Evolutionary conservation across 108 stramenopile genomes (phyloP).

Genomic region (Phaeodactylum tricornutum): DNA sequence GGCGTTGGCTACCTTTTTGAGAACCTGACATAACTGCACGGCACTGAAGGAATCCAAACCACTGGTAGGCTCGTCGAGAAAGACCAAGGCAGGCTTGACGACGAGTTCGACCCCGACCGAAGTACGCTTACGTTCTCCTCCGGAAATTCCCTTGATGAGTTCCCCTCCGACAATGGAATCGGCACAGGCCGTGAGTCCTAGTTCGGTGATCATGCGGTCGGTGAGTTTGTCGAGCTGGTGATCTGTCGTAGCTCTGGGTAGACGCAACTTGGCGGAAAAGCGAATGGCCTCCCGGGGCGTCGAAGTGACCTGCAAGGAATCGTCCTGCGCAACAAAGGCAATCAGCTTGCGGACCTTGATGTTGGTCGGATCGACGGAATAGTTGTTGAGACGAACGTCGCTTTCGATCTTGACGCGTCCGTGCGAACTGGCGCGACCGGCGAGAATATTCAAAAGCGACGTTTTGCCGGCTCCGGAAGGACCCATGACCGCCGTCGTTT

Average conservation of each 20-base stretch:
- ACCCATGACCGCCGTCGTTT: constrained; percentile 51
- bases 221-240: constrained; percentile 44
- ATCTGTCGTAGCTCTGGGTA: constrained; percentile 47
- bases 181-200: constrained; percentile 58
- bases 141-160: constrained; percentile 61
- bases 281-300: constrained; percentile 81
- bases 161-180: constrained; percentile 42
- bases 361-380: constrained; percentile 47
- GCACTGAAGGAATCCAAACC: constrained; percentile 41
- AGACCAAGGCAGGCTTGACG: constrained; percentile 40
- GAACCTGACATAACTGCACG: constrained; percentile 55
- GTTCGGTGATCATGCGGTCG: constrained; percentile 56
- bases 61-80: constrained; percentile 17
- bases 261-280: constrained; percentile 72
- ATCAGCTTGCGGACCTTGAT: constrained; percentile 61
- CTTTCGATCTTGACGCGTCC: constrained; percentile 30
- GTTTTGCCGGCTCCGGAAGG: constrained; percentile 53
- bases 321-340: constrained; percentile 83
- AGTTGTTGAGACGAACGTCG: constrained; percentile 61
- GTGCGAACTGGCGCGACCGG: constrained; percentile 40
- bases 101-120: constrained; percentile 73
- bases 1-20: constrained; percentile 74
- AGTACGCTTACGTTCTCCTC: constrained; percentile 68
- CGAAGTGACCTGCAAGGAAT: constrained; percentile 61
- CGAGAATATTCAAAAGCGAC: constrained; percentile 67